A percentile compares a stretch with the other conserved stretches of the same genome.
Conservation (phyloP, 805 yeast species). For the Kodamaea jinghongensis region DNA sequence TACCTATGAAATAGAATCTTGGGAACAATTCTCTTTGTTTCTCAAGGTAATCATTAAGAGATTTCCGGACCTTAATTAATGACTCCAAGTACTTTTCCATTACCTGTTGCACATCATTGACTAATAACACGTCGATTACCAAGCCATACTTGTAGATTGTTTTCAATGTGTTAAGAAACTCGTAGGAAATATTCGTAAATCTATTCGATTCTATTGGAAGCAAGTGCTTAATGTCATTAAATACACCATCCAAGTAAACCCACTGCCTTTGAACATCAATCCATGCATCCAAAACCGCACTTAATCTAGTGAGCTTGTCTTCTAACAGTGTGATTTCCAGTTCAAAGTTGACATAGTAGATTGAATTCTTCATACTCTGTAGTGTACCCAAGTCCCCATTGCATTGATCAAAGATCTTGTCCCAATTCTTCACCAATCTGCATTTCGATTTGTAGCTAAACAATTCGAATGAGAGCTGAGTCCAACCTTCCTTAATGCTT, state of each 20-base stretch:
- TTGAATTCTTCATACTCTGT: slow-evolving; percentile 68
- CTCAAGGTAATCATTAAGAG: slow-evolving; percentile 77
- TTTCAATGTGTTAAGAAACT: slow-evolving; percentile 52
- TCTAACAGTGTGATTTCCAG: slow-evolving; percentile 56
- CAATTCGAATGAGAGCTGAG: slow-evolving; percentile 45
- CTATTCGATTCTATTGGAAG: slow-evolving; percentile 70
- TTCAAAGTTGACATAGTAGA: slow-evolving; percentile 58
- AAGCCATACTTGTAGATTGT: slow-evolving; percentile 46
- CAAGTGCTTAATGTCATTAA: slow-evolving; percentile 59
- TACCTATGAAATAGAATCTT: slow-evolving; percentile 83
- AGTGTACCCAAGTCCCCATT: slow-evolving; percentile 61
- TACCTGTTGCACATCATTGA: slow-evolving; percentile 46
- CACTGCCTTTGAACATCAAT: slow-evolving; percentile 85
- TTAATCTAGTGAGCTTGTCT: slow-evolving; percentile 48
- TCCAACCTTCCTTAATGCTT: slow-evolving; percentile 58
- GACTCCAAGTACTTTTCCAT: slow-evolving; percentile 55
- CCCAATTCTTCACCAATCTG: slow-evolving; percentile 68
- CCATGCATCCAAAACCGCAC: slow-evolving; percentile 63
- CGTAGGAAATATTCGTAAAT: slow-evolving; percentile 61
- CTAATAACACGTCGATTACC: slow-evolving; percentile 53
- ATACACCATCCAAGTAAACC: slow-evolving; percentile 80
- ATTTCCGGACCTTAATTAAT: slow-evolving; percentile 55
- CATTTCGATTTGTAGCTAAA: slow-evolving; percentile 52
- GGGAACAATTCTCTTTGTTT: slow-evolving; percentile 75
- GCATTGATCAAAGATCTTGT: slow-evolving; percentile 52